phyloP scores from a whole-genome alignment of 75 land plant species.

The Pinus albicaulis region DNA sequence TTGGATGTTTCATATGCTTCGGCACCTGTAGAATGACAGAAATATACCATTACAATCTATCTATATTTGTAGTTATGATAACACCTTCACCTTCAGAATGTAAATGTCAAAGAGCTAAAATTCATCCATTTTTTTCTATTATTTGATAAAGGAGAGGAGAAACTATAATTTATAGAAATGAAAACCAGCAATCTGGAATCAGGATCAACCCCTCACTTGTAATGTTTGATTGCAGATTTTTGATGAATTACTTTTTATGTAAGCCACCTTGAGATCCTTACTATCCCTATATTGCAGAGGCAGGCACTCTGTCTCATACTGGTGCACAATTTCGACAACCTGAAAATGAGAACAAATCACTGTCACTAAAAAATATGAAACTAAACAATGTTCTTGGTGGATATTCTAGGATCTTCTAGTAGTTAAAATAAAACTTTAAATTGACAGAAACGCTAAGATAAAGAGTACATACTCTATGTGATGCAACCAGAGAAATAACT shows the following conservation, averaged over 20 bases:
- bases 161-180: background rate
- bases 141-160: background rate
- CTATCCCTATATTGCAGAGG: conserved; percentile 22
- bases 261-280: conserved; percentile 40
- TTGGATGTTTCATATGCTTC: conserved; percentile 77
- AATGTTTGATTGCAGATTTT: conserved; percentile 39
- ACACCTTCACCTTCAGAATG: background rate
- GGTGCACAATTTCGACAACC: conserved; percentile 76
- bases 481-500: conserved; percentile 52
- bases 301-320: conserved; percentile 62
- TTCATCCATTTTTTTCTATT: background rate
- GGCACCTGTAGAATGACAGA: conserved; percentile 48
- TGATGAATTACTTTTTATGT: background rate
- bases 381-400: background rate
- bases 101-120: background rate
- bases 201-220: conserved; percentile 19
- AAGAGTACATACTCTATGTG: conserved; percentile 34
- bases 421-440: background rate
- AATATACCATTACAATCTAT: background rate
- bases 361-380: background rate
- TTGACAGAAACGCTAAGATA: background rate
- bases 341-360: background rate
- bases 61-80: background rate
- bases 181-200: background rate
- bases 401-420: no score